Evolutionary conservation across 495 filamentous ascomycete species (phyloP).

Genomic region (Endocarpon pusillum): DNA sequence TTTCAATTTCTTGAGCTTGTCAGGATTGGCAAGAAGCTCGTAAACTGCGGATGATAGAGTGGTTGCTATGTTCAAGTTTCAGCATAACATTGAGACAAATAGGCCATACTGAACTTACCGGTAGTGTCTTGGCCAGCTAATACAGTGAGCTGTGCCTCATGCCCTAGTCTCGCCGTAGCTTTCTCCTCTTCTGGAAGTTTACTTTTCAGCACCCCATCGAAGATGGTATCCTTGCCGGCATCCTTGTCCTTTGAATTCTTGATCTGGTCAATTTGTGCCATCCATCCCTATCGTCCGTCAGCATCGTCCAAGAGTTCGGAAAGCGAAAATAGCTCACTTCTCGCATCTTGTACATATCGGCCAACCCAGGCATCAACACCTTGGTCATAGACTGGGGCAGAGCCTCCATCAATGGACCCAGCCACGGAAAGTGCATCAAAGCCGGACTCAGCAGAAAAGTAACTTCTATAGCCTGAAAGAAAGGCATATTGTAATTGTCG

Average conservation of each 20-base stretch:
- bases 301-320: conserved; percentile 5
- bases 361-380: conserved; percentile 4
- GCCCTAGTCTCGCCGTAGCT: neutral
- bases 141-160: neutral
- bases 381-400: conserved; percentile 6
- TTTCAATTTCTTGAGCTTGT: neutral
- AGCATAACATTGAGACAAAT: neutral
- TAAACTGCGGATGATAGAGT: neutral
- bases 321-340: conserved; percentile 6
- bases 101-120: neutral
- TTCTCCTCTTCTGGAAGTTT: conserved; percentile 1
- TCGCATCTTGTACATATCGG: conserved; percentile 7
- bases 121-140: no score
- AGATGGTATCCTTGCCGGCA: neutral
- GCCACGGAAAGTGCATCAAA: conserved; percentile 11
- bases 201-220: neutral
- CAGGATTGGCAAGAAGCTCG: neutral
- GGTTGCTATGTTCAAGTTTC: neutral
- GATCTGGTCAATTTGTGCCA: no score
- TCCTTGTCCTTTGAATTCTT: no score
- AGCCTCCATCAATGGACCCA: conserved; percentile 5
- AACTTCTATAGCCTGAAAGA: conserved; percentile 2
- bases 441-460: conserved; percentile 2
- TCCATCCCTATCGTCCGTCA: no score
- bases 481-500: conserved; percentile 1